phyloP scores from a whole-genome alignment of 2,329 filamentous ascomycete species.

The Pyrenophora teres region DNA sequence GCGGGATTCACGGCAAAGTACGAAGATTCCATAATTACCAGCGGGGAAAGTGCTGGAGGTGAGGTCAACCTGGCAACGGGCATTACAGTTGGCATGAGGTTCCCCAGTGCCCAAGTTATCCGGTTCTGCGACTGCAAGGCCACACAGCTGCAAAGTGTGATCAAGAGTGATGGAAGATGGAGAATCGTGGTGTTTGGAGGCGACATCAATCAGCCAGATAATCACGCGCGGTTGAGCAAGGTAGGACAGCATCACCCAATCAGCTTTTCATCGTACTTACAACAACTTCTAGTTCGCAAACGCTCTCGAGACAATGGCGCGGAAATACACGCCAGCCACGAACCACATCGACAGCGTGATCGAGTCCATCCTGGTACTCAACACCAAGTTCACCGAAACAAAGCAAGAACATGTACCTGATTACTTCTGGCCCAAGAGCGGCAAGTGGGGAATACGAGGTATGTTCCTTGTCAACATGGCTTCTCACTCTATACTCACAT shows the following conservation, averaged over 20 bases:
- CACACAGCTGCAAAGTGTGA: constrained; percentile 55
- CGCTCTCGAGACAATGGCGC: constrained; percentile 38
- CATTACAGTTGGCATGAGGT: constrained; percentile 54
- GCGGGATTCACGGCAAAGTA: constrained; percentile 65
- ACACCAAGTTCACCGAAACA: constrained; percentile 54
- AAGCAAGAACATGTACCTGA: constrained; percentile 60
- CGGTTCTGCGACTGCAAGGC: constrained; percentile 64
- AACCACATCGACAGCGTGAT: constrained; percentile 61
- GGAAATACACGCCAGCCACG: constrained; percentile 50
- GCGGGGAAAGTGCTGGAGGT: constrained; percentile 20
- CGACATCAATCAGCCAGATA: constrained; percentile 42
- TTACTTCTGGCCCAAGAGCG: constrained; percentile 61
- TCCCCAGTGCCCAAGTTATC: constrained; percentile 62
- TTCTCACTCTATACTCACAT: background rate
- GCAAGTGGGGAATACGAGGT: constrained; percentile 62
- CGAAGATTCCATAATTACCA: constrained; percentile 55
- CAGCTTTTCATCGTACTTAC: background rate
- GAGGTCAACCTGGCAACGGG: constrained; percentile 47
- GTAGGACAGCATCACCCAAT: constrained; percentile 32
- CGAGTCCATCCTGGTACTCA: constrained; percentile 61
- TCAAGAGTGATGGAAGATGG: constrained; percentile 60
- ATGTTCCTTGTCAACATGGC: background rate
- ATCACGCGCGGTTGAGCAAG: constrained; percentile 42
- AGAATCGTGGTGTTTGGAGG: constrained; percentile 57
- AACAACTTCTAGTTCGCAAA: constrained; percentile 20